phyloP scores from a whole-genome alignment of 1,284 basidiomycete genomes.

The Pterula multifida region DNA sequence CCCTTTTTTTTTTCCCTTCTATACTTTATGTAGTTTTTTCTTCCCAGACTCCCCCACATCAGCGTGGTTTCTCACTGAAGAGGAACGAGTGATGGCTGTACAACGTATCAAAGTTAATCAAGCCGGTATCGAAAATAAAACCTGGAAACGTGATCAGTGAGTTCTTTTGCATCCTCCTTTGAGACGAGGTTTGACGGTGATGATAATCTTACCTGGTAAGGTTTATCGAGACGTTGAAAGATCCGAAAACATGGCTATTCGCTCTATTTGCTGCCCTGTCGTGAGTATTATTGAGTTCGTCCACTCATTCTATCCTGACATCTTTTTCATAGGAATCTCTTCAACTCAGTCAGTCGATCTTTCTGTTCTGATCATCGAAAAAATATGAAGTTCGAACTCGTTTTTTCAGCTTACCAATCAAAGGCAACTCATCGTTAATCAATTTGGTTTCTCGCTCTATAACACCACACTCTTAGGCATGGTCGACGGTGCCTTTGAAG shows the following conservation, averaged over 20 bases:
- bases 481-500: slow-evolving; percentile 64
- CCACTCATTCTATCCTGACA: slow-evolving; percentile 4
- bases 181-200: neutral
- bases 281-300: slow-evolving; percentile 19
- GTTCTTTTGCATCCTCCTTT: slow-evolving; percentile 11
- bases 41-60: slow-evolving; percentile 69
- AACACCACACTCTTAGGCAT: slow-evolving; percentile 71
- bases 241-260: slow-evolving; percentile 68
- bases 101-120: slow-evolving; percentile 59
- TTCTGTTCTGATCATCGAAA: no score
- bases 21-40: slow-evolving; percentile 34
- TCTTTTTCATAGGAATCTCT: slow-evolving; percentile 27
- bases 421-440: slow-evolving; percentile 57
- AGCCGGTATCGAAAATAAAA: slow-evolving; percentile 66
- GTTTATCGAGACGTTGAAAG: slow-evolving; percentile 56
- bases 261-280: slow-evolving; percentile 47
- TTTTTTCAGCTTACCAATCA: slow-evolving; percentile 70
- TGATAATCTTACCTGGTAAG: no score
- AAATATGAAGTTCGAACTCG: slow-evolving; percentile 3
- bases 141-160: slow-evolving; percentile 67
- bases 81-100: slow-evolving; percentile 56
- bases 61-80: slow-evolving; percentile 56
- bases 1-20: neutral
- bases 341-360: slow-evolving; percentile 34
- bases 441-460: slow-evolving; percentile 59